phyloP scores from a whole-genome alignment of 2,329 filamentous ascomycete genomes.

The Ophiostoma novo-ulmi region DNA sequence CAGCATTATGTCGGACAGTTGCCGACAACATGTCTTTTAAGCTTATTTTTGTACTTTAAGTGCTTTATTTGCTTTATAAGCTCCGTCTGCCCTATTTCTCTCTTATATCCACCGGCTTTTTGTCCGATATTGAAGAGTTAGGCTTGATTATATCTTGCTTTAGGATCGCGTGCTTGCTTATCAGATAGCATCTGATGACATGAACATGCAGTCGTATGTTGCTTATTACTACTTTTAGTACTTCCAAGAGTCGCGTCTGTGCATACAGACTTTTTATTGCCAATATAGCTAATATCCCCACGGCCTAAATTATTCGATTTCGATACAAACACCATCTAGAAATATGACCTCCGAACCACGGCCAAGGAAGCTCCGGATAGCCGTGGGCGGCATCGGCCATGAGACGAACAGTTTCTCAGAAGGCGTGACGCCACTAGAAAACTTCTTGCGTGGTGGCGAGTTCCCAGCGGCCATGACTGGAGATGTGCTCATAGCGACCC shows the following conservation, averaged over 20 bases:
- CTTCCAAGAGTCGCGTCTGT: neutral
- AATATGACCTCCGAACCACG: neutral
- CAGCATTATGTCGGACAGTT: neutral
- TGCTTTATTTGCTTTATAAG: neutral
- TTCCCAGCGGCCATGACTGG: constrained; percentile 3
- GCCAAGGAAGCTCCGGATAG: neutral
- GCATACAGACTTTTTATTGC: neutral
- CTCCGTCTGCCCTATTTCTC: neutral
- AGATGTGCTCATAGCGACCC: neutral
- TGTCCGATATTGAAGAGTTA: neutral
- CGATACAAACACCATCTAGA: neutral
- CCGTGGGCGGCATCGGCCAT: constrained; percentile 12
- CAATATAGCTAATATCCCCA: neutral
- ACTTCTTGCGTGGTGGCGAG: neutral
- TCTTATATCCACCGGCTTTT: constrained; percentile 1
- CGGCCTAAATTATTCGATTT: neutral
- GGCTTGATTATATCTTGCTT: neutral
- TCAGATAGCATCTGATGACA: neutral
- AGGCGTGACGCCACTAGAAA: constrained; percentile 10
- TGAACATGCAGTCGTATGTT: neutral
- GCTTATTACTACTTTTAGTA: neutral
- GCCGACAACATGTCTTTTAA: neutral
- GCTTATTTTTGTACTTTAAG: neutral
- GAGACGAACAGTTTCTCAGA: constrained; percentile 2
- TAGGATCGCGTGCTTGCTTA: neutral